Evolutionary conservation across 2,329 filamentous ascomycete species (phyloP).

Genomic region (Hymenoscyphus fraxineus): DNA sequence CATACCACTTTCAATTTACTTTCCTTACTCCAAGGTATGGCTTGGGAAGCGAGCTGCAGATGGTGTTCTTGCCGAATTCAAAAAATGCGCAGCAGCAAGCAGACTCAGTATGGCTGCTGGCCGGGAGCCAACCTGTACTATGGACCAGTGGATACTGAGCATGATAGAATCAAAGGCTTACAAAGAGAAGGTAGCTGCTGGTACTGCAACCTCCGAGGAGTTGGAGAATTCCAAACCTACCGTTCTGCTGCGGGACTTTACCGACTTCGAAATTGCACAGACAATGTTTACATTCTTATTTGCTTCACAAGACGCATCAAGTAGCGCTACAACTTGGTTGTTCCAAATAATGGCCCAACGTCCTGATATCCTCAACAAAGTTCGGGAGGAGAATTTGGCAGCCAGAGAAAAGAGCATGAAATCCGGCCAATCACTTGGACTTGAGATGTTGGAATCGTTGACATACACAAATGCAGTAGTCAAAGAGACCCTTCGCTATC

Average conservation of each 20-base stretch:
- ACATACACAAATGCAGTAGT: conserved; percentile 51
- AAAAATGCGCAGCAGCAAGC: conserved; percentile 66
- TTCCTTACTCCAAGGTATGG: conserved; percentile 75
- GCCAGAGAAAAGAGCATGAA: conserved; percentile 40
- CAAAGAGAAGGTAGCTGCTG: conserved; percentile 59
- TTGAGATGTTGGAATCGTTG: conserved; percentile 46
- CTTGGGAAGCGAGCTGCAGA: conserved; percentile 72
- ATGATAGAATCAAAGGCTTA: conserved; percentile 72
- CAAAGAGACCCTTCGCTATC: conserved; percentile 49
- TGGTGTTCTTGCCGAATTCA: conserved; percentile 66
- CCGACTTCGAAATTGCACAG: conserved; percentile 45
- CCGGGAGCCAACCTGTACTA: conserved; percentile 65
- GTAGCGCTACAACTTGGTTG: conserved; percentile 50
- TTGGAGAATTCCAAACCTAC: conserved; percentile 36
- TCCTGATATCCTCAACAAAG: conserved; percentile 83
- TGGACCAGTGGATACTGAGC: conserved; percentile 71
- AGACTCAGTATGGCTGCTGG: conserved; percentile 69
- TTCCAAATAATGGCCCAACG: conserved; percentile 77
- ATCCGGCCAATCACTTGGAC: conserved; percentile 37
- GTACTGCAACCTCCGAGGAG: conserved; percentile 39
- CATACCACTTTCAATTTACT: conserved; percentile 63
- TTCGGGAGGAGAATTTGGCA: conserved; percentile 51
- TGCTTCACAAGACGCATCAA: conserved; percentile 51
- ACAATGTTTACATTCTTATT: conserved; percentile 53
- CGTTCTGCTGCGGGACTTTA: conserved; percentile 49